Evolutionary conservation across 176 grass and related monocot species (phyloP), one percentile per base, ranked within the genome.

Genomic region (Dactylis glomerata): DNA sequence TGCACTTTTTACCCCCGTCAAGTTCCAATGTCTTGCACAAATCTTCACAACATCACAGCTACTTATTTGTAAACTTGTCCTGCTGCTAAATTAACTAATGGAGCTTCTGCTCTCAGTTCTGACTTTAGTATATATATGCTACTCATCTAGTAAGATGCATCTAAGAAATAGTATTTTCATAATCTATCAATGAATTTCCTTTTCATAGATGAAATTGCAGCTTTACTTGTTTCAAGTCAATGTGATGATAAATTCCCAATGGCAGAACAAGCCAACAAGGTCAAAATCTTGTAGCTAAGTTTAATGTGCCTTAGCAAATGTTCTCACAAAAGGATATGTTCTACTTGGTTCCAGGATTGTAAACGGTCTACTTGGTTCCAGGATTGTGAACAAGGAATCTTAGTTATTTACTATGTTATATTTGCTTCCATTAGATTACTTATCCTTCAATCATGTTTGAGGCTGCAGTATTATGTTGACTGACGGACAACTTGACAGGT

Each of bases 401-500:
- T 71, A 44, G 68, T 71, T 41, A 42, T 75, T 61, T 85, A 81
- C 45, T 56, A 83, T 72, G 40, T 75, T n/a, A 72, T 40, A 57
- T 75, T 56, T 88, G 44, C 34, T 51, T 27, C 31, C 46, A 68
- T 84, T 50, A 75, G 46, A 80, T 79, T 56, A 50, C 59, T 51
- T 41, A 85, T 64, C 34, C 57, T 65, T 68, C 6, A 31, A 71
- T 44, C n/a, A 54, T 52, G 34, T 80, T 67, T 14, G 19, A 73
- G 37, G 26, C 44, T 84, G 19, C 61, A 34, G 16, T 69, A 75
- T 58, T 34, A 57, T 85, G 51, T 45, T 73, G 24, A 75, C 87
- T 79, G 33, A 68, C 64, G 33, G 24, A 67, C 33, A 88, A 40
- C 50, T 88, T 85, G 82, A 38, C 52, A 98, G 95, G 95, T 98